These are phyloP conservation scores for Cinnamomum chago DNA, from an alignment of 164 flowering plant species.

Conservation along the genomic window DNA sequence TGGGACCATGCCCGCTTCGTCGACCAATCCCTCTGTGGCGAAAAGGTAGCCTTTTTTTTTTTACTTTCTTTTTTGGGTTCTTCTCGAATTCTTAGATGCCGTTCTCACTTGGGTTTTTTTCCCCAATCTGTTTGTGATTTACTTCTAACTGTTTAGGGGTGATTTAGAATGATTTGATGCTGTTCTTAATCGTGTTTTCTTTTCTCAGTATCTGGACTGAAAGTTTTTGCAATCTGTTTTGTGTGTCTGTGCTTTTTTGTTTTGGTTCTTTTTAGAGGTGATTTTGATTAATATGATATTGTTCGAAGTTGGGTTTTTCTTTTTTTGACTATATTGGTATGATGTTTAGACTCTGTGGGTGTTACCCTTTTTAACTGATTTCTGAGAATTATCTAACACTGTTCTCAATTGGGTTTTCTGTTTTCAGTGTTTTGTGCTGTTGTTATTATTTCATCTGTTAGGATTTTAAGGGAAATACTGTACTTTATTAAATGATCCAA, in stretches of 20 bases:
- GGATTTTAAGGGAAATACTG: background rate
- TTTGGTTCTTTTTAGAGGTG: background rate
- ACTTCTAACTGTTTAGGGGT: background rate
- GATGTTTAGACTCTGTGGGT: too few species aligned
- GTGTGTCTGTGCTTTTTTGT: background rate
- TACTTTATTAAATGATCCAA: too few species aligned
- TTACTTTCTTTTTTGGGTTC: background rate
- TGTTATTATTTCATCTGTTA: background rate
- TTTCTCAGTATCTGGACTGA: background rate
- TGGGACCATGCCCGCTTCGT: conserved; percentile 88
- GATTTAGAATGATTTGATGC: background rate
- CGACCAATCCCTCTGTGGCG: conserved; percentile 68
- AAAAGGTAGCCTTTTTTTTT: conserved; percentile 41
- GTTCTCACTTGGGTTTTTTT: background rate
- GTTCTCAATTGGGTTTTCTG: background rate
- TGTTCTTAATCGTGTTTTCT: background rate
- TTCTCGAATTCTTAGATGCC: background rate
- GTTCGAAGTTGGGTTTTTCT: too few species aligned
- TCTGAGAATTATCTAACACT: background rate
- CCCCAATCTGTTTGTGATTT: too few species aligned
- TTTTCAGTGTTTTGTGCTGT: too few species aligned
- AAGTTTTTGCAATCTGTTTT: background rate
- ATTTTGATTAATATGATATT: background rate
- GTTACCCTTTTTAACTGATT: too few species aligned
- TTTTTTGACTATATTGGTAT: too few species aligned